A percentile compares a stretch with the other conserved stretches of the same genome.
Conservation (phyloP, 2,329 filamentous ascomycete genomes). For the Verruconis gallopava region DNA sequence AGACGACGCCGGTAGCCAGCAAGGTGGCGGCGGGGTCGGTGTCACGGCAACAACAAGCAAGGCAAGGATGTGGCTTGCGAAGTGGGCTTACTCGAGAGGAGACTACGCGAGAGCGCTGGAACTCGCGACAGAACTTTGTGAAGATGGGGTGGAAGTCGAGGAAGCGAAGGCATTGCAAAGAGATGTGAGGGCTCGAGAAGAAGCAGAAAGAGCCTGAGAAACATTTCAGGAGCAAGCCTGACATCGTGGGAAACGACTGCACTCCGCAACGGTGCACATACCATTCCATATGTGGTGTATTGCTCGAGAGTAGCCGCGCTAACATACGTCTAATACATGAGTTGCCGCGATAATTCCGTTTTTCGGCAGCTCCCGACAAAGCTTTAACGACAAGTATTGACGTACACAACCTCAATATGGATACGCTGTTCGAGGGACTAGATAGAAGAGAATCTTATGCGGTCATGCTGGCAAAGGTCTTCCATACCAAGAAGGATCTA, state of each 20-base stretch:
- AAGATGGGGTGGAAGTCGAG: slow-evolving; percentile 92
- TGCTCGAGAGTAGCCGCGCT: too few species aligned
- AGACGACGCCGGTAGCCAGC: slow-evolving; percentile 26
- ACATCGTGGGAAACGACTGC: background rate
- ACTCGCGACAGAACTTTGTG: slow-evolving; percentile 79
- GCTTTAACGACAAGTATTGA: too few species aligned
- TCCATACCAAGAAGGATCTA: too few species aligned
- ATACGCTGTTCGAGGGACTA: too few species aligned
- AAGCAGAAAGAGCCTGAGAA: slow-evolving; percentile 22
- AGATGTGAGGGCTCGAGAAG: slow-evolving; percentile 68
- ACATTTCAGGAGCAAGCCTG: background rate
- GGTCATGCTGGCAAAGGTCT: too few species aligned
- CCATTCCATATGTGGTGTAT: too few species aligned
- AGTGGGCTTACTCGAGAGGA: slow-evolving; percentile 60
- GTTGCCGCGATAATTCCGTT: too few species aligned
- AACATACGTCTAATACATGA: too few species aligned
- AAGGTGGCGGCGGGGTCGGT: slow-evolving; percentile 67
- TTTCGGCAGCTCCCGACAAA: too few species aligned
- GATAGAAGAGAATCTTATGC: too few species aligned
- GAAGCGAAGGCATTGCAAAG: slow-evolving; percentile 88
- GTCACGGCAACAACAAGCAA: slow-evolving; percentile 87
- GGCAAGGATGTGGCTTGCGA: slow-evolving; percentile 86
- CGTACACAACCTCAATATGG: too few species aligned
- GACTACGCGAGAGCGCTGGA: slow-evolving; percentile 68
- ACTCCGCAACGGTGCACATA: too few species aligned